A percentile compares a stretch with the other conserved stretches of the same genome.
Conservation (phyloP, 306 rosid species). For the Cucurbita argyrosperma region DNA sequence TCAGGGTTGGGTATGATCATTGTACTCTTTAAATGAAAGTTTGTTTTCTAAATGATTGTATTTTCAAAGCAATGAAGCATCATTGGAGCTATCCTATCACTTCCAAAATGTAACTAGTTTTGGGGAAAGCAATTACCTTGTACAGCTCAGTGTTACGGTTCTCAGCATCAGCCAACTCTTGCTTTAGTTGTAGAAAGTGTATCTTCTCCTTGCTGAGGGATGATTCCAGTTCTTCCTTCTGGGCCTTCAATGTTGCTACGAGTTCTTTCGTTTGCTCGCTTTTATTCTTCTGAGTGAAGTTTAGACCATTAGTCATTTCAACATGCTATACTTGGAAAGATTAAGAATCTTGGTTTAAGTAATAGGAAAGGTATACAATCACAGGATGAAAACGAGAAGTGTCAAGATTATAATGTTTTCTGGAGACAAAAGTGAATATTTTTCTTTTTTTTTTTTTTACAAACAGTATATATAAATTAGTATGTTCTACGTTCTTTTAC, state of each 20-base stretch:
- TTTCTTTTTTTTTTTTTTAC: no score
- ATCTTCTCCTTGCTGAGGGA: constrained; percentile 52
- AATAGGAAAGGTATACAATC: neutral
- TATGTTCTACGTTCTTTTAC: neutral
- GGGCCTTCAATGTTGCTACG: constrained; percentile 42
- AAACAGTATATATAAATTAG: neutral
- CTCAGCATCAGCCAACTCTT: constrained; percentile 66
- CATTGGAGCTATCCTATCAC: neutral
- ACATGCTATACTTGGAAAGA: neutral
- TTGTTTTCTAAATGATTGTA: neutral
- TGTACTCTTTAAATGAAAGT: neutral
- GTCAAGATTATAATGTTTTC: neutral
- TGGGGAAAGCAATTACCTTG: constrained; percentile 36
- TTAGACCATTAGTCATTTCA: neutral
- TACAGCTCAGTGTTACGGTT: constrained; percentile 62
- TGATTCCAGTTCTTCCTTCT: constrained; percentile 69
- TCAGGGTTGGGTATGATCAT: neutral
- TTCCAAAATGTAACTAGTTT: neutral
- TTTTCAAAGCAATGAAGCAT: neutral
- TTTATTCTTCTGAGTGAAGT: constrained; percentile 44
- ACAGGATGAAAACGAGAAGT: neutral
- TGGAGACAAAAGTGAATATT: neutral
- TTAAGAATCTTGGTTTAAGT: neutral
- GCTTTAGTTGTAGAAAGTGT: constrained; percentile 55
- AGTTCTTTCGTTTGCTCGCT: constrained; percentile 30